These are phyloP conservation scores for Neurospora sp. DNA, from an alignment of 495 filamentous ascomycete genomes.

Conservation along the genomic window DNA sequence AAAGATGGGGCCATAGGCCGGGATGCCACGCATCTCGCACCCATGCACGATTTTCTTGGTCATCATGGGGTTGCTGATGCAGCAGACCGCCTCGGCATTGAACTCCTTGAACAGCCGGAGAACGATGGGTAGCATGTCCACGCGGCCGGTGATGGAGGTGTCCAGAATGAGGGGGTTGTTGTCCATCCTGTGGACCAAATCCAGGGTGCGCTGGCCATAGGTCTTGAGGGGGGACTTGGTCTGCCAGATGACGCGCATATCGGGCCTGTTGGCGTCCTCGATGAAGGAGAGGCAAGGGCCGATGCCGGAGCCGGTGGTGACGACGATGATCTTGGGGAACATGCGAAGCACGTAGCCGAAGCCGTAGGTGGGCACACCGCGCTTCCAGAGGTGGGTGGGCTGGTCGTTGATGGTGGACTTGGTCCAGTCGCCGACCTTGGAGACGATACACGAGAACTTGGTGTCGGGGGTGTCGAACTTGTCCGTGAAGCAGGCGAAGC, in stretches of 20 bases:
- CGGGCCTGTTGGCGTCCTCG: constrained; percentile 16
- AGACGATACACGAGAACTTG: constrained; percentile 50
- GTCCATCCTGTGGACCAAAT: constrained; percentile 28
- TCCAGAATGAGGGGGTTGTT: constrained; percentile 32
- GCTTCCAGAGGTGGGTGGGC: constrained; percentile 42
- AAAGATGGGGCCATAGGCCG: constrained; percentile 68
- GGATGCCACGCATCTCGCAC: constrained; percentile 54
- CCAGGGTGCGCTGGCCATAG: constrained; percentile 33
- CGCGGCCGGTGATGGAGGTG: constrained; percentile 26
- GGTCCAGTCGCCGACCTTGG: constrained; percentile 65
- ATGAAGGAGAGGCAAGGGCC: constrained; percentile 45
- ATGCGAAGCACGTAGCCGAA: constrained; percentile 54
- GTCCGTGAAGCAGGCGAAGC: constrained; percentile 66
- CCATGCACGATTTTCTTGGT: constrained; percentile 49
- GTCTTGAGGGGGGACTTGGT: constrained; percentile 32
- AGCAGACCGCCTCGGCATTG: constrained; percentile 57
- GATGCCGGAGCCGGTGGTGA: constrained; percentile 64
- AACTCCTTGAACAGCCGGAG: constrained; percentile 45
- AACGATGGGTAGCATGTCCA: constrained; percentile 40
- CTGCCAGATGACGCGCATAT: constrained; percentile 35
- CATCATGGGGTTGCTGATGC: constrained; percentile 58
- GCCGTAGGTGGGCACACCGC: constrained; percentile 43
- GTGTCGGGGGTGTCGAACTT: constrained; percentile 20
- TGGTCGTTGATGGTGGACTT: constrained; percentile 39
- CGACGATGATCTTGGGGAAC: constrained; percentile 51